Evolutionary conservation across 2,329 filamentous ascomycete genomes (phyloP).

Genomic region (Botrytis cinerea): DNA sequence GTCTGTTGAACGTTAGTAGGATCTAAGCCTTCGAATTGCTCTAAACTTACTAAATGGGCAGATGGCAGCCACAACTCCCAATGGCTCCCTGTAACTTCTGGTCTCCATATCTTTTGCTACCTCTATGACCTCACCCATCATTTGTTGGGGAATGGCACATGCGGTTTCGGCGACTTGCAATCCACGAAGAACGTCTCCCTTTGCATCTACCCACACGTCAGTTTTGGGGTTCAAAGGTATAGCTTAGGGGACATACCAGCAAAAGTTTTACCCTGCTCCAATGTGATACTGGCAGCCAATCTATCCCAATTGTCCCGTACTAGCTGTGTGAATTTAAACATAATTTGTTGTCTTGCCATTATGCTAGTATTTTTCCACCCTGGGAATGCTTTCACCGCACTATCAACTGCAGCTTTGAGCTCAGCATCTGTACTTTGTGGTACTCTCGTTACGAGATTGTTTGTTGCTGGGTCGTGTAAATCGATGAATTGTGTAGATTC

Average conservation of each 20-base stretch:
- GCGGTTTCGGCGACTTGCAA: conserved; percentile 84
- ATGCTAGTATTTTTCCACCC: conserved; percentile 72
- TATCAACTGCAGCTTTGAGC: conserved; percentile 72
- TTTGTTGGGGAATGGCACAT: conserved; percentile 75
- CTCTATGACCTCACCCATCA: conserved; percentile 82
- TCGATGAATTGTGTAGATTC: conserved; percentile 73
- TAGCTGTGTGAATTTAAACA: conserved; percentile 81
- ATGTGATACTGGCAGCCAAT: conserved; percentile 78
- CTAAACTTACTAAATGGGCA: conserved; percentile 75
- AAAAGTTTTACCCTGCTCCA: conserved; percentile 88
- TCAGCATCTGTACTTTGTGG: conserved; percentile 79
- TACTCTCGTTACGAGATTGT: conserved; percentile 80
- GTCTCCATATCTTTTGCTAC: conserved; percentile 92
- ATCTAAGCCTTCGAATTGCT: background rate
- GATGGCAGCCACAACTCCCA: conserved; percentile 80
- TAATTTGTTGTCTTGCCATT: conserved; percentile 76
- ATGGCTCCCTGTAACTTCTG: conserved; percentile 75
- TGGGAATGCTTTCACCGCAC: conserved; percentile 74
- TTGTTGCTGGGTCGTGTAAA: conserved; percentile 79
- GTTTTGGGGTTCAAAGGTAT: background rate
- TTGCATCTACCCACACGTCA: conserved; percentile 57
- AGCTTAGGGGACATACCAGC: conserved; percentile 46
- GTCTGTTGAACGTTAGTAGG: conserved; percentile 51
- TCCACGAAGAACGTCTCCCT: conserved; percentile 77
- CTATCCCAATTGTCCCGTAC: conserved; percentile 85